phyloP scores from a whole-genome alignment of 371 early-diverging fungal species.

The Mortierella sp. region DNA sequence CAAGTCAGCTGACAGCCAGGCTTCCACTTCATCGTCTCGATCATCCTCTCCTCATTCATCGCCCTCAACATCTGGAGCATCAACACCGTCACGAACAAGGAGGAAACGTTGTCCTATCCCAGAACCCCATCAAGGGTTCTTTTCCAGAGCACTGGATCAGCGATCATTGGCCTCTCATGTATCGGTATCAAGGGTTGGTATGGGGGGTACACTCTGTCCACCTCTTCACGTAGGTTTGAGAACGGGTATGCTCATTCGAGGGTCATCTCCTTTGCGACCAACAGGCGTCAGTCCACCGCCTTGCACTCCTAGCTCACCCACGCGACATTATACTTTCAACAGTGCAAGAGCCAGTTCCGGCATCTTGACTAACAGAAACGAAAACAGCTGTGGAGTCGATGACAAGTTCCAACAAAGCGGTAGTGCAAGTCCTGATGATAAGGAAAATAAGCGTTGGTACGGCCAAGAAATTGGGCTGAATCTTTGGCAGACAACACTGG shows the following conservation, averaged over 20 bases:
- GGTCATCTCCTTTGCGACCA: slow-evolving; percentile 50
- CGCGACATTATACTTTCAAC: slow-evolving; percentile 28
- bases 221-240: slow-evolving; percentile 49
- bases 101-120: slow-evolving; percentile 50
- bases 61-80: slow-evolving; percentile 44
- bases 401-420: slow-evolving; percentile 5
- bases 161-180: slow-evolving; percentile 56
- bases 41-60: slow-evolving; percentile 44
- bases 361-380: slow-evolving; percentile 14
- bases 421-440: slow-evolving; percentile 28
- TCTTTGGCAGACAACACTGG: slow-evolving; percentile 55
- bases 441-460: slow-evolving; percentile 56
- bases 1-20: slow-evolving; percentile 25
- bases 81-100: slow-evolving; percentile 43
- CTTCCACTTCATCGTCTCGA: slow-evolving; percentile 31
- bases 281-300: slow-evolving; percentile 6
- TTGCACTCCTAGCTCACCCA: slow-evolving; percentile 16
- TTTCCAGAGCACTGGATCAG: slow-evolving; percentile 54
- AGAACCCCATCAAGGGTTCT: slow-evolving; percentile 56
- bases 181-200: slow-evolving; percentile 51
- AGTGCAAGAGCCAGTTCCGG: slow-evolving; percentile 9
- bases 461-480: slow-evolving; percentile 52
- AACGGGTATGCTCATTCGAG: slow-evolving; percentile 45
- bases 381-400: slow-evolving; percentile 15
- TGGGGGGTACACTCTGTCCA: slow-evolving; percentile 45